phyloP scores from a whole-genome alignment of 2,329 filamentous ascomycete species.

The Ophiostoma sp. region DNA sequence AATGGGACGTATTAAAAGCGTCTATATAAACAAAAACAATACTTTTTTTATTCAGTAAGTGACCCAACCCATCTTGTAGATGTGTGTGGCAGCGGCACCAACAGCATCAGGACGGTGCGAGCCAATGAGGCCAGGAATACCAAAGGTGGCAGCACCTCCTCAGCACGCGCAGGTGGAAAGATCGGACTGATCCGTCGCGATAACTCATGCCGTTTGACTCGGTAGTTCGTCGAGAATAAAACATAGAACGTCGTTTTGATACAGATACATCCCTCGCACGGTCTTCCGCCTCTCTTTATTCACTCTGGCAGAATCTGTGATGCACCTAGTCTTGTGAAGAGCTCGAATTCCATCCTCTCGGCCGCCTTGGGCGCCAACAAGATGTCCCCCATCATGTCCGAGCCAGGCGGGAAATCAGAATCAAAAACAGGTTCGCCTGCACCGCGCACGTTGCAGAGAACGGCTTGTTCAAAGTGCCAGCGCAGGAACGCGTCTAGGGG shows the following conservation, averaged over 20 bases:
- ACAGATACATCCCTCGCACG: too few relatives aligned
- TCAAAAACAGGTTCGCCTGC: neutral
- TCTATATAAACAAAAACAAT: constrained; percentile 4
- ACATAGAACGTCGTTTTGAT: too few relatives aligned
- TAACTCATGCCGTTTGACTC: too few relatives aligned
- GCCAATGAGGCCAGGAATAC: constrained; percentile 35
- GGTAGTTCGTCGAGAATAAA: too few relatives aligned
- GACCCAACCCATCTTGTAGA: constrained; percentile 33
- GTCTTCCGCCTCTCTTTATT: too few relatives aligned
- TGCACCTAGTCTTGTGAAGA: neutral
- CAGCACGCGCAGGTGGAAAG: constrained; percentile 28
- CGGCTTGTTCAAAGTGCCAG: neutral
- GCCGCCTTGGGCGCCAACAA: neutral
- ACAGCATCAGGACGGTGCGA: constrained; percentile 32
- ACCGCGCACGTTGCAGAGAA: neutral
- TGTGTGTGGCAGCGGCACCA: constrained; percentile 30
- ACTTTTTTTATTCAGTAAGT: constrained; percentile 19
- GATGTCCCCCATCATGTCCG: neutral
- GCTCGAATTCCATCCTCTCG: neutral
- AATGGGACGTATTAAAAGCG: constrained; percentile 21
- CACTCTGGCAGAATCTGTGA: too few relatives aligned
- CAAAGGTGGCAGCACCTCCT: constrained; percentile 32
- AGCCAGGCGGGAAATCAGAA: neutral
- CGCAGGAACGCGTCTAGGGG: neutral
- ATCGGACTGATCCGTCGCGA: too few relatives aligned